Evolutionary conservation across 1,139 yeast species (phyloP), one percentile per base, ranked within the genome.

Genomic region (Kurtzmaniella natalensis): DNA sequence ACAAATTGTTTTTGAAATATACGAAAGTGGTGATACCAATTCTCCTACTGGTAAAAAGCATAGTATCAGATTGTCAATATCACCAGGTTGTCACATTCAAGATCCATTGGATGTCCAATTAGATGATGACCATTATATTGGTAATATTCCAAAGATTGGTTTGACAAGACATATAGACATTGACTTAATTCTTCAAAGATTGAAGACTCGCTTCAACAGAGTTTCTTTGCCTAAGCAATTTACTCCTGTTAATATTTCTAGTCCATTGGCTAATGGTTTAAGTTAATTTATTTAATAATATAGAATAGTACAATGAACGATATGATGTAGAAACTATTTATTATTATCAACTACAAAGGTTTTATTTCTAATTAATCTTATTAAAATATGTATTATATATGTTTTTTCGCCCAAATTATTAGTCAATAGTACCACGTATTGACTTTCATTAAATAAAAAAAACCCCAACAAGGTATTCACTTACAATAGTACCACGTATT

Each of bases 81-180:
- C 96, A 2, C 97, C 98, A 1, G 99, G 99, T 22, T 94, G 98
- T 59, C 96, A 94, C 58, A 88, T 97, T 0, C 95, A 88, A 51
- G 95, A 92, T 58, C 98, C 98, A 13, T 70, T 94, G 43, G 98
- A 94, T 61, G 95, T 94, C 30, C 96, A 92, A 59, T 70, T 94
- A 31, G 98, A 94, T 59, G 94, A 88, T 33, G 92, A 88, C 56
- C 99, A 94, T 59, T 92, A 94, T 60, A 92, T 94, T 45, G 92
- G 96, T 13, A 92, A 96, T 52, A 94, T 92, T 46, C 95, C 96
- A 25, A 77, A 92, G 48, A 77, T 88, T 37, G 81, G 87, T 34
- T 70, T 94, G 49, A 94, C 98, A 0, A 78, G 95, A 51, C 97
- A 94, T 57, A 69, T 94, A 55, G 98, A 94, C 55, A 78, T 87